phyloP scores from a whole-genome alignment of 306 rosid species.

The Gastrolobium villosum region DNA sequence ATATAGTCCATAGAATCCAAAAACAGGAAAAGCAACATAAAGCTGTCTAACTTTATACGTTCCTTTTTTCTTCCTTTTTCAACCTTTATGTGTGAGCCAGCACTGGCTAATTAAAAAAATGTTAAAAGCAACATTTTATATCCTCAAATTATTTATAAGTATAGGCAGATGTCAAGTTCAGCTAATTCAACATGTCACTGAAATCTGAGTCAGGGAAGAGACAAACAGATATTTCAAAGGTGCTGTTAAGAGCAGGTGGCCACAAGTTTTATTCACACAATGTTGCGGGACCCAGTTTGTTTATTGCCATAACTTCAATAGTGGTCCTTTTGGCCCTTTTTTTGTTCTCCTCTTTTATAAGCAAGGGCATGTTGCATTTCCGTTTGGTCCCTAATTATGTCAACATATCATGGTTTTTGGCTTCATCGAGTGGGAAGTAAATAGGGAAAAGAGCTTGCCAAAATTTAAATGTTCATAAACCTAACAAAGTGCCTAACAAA shows the following conservation, averaged over 20 bases:
- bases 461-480: neutral
- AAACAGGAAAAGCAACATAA: constrained; percentile 37
- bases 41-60: constrained; percentile 46
- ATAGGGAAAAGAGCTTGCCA: constrained; percentile 2
- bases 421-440: neutral
- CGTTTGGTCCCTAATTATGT: constrained; percentile 8
- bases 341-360: neutral
- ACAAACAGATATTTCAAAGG: constrained; percentile 43
- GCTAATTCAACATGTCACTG: neutral
- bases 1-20: constrained; percentile 40
- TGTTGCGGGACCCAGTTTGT: constrained; percentile 44
- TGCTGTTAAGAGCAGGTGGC: constrained; percentile 43
- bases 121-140: neutral
- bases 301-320: too few relatives aligned
- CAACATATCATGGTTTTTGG: constrained; percentile 18
- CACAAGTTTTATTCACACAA: constrained; percentile 39
- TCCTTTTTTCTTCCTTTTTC: neutral
- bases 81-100: constrained; percentile 7
- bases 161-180: constrained; percentile 15
- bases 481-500: neutral
- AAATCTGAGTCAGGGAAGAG: constrained; percentile 43
- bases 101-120: neutral
- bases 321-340: neutral
- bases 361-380: too few relatives aligned
- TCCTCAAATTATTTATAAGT: neutral